These are phyloP conservation scores for Alliaria petiolata DNA, from an alignment of 345 rosid species.

Conservation along the genomic window DNA sequence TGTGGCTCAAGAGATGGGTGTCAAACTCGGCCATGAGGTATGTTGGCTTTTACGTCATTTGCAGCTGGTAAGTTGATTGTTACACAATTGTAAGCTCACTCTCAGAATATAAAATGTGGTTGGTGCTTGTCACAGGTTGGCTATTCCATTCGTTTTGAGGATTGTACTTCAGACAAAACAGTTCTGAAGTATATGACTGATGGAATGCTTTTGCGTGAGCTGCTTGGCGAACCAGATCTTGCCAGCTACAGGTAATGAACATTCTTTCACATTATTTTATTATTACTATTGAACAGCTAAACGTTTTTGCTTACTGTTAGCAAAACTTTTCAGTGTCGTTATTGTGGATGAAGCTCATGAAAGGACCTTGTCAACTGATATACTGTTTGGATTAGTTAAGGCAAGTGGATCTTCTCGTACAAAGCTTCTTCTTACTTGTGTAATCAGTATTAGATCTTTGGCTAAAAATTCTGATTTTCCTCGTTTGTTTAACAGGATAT, in stretches of 20 bases:
- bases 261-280: neutral
- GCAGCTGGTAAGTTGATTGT: conserved; percentile 1
- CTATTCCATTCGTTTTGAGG: conserved; percentile 96
- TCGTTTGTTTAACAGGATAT: conserved; percentile 56
- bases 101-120: conserved; percentile 3
- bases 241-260: conserved; percentile 73
- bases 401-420: conserved; percentile 38
- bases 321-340: conserved; percentile 58
- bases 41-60: conserved; percentile 4
- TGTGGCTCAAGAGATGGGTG: conserved; percentile 98
- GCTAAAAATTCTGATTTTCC: conserved; percentile 15
- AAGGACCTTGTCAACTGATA: conserved; percentile 96
- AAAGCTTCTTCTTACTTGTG: conserved; percentile 3
- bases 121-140: conserved; percentile 59
- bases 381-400: conserved; percentile 92
- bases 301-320: conserved; percentile 14
- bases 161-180: conserved; percentile 95
- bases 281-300: neutral
- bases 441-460: neutral
- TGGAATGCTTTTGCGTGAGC: conserved; percentile 93
- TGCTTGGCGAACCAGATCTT: conserved; percentile 90
- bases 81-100: neutral
- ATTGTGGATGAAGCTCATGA: conserved; percentile 99
- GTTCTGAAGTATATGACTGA: conserved; percentile 94
- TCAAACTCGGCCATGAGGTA: conserved; percentile 98